phyloP scores from a whole-genome alignment of 208 protist species.

The Phytomonas serpens region DNA sequence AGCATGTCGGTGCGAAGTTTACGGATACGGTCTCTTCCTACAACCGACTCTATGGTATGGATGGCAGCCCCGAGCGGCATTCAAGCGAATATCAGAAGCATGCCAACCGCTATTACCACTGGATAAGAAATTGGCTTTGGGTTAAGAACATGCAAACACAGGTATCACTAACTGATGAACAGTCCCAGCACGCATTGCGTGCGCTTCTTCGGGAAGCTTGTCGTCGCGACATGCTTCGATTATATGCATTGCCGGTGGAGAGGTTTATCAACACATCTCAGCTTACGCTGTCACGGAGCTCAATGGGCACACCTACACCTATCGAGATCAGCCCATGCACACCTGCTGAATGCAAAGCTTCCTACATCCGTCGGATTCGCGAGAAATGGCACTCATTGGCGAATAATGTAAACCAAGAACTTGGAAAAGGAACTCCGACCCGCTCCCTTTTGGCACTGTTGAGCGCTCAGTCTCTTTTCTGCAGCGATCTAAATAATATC shows the following conservation, averaged over 20 bases:
- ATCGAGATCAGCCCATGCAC: slow-evolving; percentile 21
- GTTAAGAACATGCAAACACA: slow-evolving; percentile 20
- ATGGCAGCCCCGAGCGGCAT: not conserved
- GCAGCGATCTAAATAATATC: slow-evolving; percentile 18
- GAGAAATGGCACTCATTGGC: slow-evolving; percentile 28
- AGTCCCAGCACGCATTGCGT: slow-evolving; percentile 27
- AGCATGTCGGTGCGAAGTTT: not conserved
- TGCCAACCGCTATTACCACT: slow-evolving; percentile 14
- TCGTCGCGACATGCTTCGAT: slow-evolving; percentile 19
- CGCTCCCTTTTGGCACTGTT: slow-evolving; percentile 19
- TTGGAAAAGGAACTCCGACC: slow-evolving; percentile 19
- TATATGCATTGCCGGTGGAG: slow-evolving; percentile 21
- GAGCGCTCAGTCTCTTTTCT: slow-evolving; percentile 30
- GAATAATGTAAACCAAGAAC: slow-evolving; percentile 20
- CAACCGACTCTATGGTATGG: slow-evolving; percentile 4
- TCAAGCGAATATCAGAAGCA: slow-evolving; percentile 19
- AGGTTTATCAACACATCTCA: slow-evolving; percentile 18
- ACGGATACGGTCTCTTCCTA: slow-evolving; percentile 9
- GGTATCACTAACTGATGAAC: slow-evolving; percentile 8
- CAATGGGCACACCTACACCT: slow-evolving; percentile 17
- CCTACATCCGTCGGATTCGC: slow-evolving; percentile 17
- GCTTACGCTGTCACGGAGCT: slow-evolving; percentile 8
- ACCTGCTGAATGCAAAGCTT: slow-evolving; percentile 18
- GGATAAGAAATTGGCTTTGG: slow-evolving; percentile 18
- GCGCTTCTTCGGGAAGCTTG: slow-evolving; percentile 29